A percentile compares a stretch with the other conserved stretches of the same genome.
These are phyloP conservation scores for Globisporangium yorkense DNA, from an alignment of 352 stramenopile species.

Conservation along the genomic window DNA sequence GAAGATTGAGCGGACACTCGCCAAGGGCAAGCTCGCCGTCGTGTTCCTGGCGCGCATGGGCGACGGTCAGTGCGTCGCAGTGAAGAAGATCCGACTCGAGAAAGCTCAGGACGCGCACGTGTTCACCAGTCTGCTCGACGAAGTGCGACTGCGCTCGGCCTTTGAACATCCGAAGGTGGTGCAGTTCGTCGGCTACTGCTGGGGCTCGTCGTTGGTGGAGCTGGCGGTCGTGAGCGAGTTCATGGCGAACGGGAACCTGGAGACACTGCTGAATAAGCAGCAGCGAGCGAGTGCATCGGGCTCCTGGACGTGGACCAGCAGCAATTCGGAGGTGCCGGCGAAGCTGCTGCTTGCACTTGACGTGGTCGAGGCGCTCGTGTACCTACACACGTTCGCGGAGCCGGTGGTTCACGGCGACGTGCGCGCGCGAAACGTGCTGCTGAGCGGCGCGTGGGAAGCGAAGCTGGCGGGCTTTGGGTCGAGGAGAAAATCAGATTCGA, in stretches of 20 bases:
- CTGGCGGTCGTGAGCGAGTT: slow-evolving; percentile 21
- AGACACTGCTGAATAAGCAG: slow-evolving; percentile 9
- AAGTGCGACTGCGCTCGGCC: slow-evolving; percentile 15
- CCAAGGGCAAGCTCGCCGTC: slow-evolving; percentile 7
- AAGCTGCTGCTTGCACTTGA: slow-evolving; percentile 26
- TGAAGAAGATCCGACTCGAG: slow-evolving; percentile 20
- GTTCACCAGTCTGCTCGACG: slow-evolving; percentile 11
- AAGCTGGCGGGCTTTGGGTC: slow-evolving; percentile 13
- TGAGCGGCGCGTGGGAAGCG: slow-evolving; percentile 12
- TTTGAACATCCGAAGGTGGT: slow-evolving; percentile 19
- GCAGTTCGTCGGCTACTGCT: slow-evolving; percentile 22
- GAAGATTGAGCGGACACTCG: slow-evolving; percentile 11
- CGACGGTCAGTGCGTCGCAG: slow-evolving; percentile 4
- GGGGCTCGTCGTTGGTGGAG: slow-evolving; percentile 12
- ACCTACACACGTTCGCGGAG: slow-evolving; percentile 21
- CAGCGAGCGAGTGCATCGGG: background rate
- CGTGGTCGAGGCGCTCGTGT: slow-evolving; percentile 34
- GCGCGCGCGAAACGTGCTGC: slow-evolving; percentile 12
- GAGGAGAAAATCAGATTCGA: slow-evolving; percentile 1
- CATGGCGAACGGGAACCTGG: slow-evolving; percentile 17
- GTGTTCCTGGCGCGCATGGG: slow-evolving; percentile 13
- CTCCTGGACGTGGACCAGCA: slow-evolving; percentile 13
- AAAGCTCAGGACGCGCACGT: slow-evolving; percentile 17
- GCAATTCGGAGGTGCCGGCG: slow-evolving; percentile 17
- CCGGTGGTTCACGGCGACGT: slow-evolving; percentile 13